phyloP scores from a whole-genome alignment of 2,329 filamentous ascomycete species.

The Sclerotinia spermophila region DNA sequence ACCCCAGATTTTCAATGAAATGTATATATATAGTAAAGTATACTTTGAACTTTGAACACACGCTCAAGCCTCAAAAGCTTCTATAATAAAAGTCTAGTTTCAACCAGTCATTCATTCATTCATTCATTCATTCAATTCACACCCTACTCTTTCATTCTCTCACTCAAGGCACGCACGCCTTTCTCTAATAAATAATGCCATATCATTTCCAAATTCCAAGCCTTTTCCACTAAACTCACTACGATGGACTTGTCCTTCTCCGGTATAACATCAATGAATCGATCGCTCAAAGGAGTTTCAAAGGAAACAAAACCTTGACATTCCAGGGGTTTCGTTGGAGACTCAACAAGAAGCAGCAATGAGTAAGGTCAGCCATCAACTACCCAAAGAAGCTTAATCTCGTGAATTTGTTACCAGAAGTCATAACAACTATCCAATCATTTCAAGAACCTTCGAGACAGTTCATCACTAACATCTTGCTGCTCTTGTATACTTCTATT shows the following conservation, averaged over 20 bases:
- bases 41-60: no score
- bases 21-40: no score
- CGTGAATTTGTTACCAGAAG: background rate
- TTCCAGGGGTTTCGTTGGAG: background rate
- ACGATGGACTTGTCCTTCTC: background rate
- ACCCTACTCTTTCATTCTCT: background rate
- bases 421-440: background rate
- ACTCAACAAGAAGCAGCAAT: slow-evolving; percentile 1
- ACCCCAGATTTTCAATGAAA: background rate
- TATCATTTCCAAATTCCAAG: background rate
- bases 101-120: background rate
- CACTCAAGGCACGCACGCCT: background rate
- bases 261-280: background rate
- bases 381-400: background rate
- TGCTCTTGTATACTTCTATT: slow-evolving; percentile 1
- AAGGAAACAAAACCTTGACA: background rate
- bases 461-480: background rate
- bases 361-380: background rate
- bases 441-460: background rate
- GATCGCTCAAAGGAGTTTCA: slow-evolving; percentile 8
- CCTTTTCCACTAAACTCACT: background rate
- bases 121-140: background rate
- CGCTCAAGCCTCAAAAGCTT: background rate
- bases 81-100: background rate
- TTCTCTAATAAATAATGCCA: background rate